phyloP scores from a whole-genome alignment of 2,329 filamentous ascomycete species.

The Graphilbum fragrans region DNA sequence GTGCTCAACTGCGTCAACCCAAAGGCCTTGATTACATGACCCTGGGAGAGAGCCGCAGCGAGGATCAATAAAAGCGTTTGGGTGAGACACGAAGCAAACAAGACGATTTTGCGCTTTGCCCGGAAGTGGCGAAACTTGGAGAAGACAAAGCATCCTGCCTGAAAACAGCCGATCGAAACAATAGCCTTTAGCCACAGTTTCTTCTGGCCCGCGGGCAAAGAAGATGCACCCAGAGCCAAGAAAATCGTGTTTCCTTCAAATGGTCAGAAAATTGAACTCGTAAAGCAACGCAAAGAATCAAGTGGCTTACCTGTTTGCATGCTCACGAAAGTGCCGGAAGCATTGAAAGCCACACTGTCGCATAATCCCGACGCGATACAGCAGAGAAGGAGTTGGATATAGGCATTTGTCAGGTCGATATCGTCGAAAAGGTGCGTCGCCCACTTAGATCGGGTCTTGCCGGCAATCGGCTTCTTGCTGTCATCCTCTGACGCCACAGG shows the following conservation, averaged over 20 bases:
- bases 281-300: neutral
- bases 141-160: slow-evolving; percentile 60
- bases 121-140: slow-evolving; percentile 53
- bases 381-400: slow-evolving; percentile 57
- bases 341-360: slow-evolving; percentile 63
- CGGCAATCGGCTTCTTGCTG: too few relatives aligned
- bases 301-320: slow-evolving; percentile 60
- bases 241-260: slow-evolving; percentile 66
- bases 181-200: slow-evolving; percentile 60
- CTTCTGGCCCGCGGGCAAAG: slow-evolving; percentile 39
- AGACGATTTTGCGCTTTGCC: slow-evolving; percentile 50
- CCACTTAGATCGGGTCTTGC: neutral
- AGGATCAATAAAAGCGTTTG: slow-evolving; percentile 37
- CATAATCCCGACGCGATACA: slow-evolving; percentile 69
- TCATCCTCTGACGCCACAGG: too few relatives aligned
- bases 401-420: slow-evolving; percentile 26
- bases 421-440: slow-evolving; percentile 4
- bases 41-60: slow-evolving; percentile 41
- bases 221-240: slow-evolving; percentile 48
- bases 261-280: neutral
- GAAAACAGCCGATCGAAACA: slow-evolving; percentile 60
- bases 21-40: slow-evolving; percentile 30
- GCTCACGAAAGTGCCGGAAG: slow-evolving; percentile 70
- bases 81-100: slow-evolving; percentile 44
- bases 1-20: slow-evolving; percentile 17